A percentile compares a stretch with the other conserved stretches of the same genome.
These are phyloP conservation scores for Tolypocladium endophyticum DNA, from an alignment of 2,329 filamentous ascomycete genomes.

Conservation along the genomic window DNA sequence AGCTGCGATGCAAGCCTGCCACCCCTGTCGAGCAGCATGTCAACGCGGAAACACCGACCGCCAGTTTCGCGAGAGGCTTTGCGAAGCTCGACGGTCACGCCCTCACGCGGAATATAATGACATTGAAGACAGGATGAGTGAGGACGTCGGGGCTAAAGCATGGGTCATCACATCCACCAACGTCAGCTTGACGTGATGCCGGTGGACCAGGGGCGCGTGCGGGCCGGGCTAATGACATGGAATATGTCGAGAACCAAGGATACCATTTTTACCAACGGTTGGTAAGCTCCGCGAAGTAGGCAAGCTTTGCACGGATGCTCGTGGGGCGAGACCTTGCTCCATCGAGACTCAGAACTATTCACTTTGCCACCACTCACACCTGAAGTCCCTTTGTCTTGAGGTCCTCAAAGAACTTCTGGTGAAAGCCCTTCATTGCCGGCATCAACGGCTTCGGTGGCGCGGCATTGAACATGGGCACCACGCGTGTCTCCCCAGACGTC, in stretches of 20 bases:
- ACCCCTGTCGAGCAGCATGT: background rate
- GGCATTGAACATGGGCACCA: conserved; percentile 5
- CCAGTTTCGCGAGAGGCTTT: no score
- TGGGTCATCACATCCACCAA: background rate
- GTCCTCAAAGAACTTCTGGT: background rate
- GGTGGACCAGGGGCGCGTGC: background rate
- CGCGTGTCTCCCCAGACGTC: conserved; percentile 6
- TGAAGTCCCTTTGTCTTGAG: conserved; percentile 1
- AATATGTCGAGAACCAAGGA: background rate
- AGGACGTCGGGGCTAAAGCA: background rate
- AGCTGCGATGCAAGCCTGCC: background rate
- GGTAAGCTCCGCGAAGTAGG: background rate
- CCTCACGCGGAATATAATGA: background rate
- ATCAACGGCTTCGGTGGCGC: background rate
- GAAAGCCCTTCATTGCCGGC: background rate
- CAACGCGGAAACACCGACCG: background rate
- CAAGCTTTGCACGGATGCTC: background rate
- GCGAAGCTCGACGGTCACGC: background rate
- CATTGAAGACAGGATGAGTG: background rate
- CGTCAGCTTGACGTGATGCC: background rate
- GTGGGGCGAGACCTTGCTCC: background rate
- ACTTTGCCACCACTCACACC: background rate
- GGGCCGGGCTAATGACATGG: background rate
- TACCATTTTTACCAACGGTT: background rate
- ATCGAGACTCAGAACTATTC: background rate